phyloP scores from a whole-genome alignment of 345 rosid species.

The Eucalyptus tenuipes region DNA sequence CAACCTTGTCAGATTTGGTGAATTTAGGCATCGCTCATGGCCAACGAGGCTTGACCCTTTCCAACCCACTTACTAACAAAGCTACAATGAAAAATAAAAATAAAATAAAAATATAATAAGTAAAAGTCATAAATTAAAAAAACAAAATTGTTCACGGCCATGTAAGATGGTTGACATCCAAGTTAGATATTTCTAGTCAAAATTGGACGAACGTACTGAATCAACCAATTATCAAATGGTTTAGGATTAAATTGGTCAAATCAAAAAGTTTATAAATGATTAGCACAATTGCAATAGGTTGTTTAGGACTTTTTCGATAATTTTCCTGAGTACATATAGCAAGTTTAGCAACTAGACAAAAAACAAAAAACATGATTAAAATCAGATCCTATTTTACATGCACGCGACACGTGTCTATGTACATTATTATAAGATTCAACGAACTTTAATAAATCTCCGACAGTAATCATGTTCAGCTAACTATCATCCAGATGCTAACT shows the following conservation, averaged over 20 bases:
- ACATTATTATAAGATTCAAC: neutral
- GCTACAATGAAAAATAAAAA: too few species aligned
- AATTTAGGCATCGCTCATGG: neutral
- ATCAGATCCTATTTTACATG: neutral
- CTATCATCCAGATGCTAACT: neutral
- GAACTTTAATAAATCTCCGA: neutral
- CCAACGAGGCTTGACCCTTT: neutral
- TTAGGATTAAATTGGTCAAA: neutral
- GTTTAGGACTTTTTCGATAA: neutral
- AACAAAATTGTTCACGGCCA: rapidly evolving
- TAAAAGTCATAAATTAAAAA: too few species aligned
- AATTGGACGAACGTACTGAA: rapidly evolving
- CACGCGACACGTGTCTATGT: neutral
- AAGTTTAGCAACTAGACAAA: neutral
- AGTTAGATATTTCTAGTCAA: neutral
- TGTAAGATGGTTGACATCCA: rapidly evolving
- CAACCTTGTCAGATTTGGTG: neutral
- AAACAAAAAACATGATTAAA: neutral
- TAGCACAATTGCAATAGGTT: too few species aligned
- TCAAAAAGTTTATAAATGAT: too few species aligned
- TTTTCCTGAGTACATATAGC: rapidly evolving
- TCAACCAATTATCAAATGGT: too few species aligned
- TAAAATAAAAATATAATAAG: too few species aligned
- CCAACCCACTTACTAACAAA: neutral
- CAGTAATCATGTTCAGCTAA: neutral